Base-by-base conservation (phyloP, 495 filamentous ascomycete genomes). In the Xanthoparmelia taractica region DNA sequence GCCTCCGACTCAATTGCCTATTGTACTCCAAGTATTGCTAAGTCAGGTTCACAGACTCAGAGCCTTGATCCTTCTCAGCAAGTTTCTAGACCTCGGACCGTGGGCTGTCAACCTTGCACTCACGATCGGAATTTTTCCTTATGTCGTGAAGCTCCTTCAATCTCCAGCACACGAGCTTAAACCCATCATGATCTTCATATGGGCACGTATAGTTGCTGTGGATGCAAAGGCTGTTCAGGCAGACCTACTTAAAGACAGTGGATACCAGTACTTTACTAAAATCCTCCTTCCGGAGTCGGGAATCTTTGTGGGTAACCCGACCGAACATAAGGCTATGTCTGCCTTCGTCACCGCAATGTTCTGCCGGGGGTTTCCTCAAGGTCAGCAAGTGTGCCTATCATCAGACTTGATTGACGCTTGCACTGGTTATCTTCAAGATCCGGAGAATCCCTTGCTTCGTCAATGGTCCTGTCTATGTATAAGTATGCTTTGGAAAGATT, bases 151-250 rank as follows among this genome's bases (percentile, higher is more conserved):
- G 72, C 79, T 99, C 41, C 79, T 99, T 31, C 95, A 97, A 70
- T 97, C 95, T 11, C 92, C 93, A 55, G 94, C 94, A 0, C 82
- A 90, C 55, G 94, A 99, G 72, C 77, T 99, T 57, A 97, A 97
- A 70, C 92, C 94, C 1, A 92, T 97, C 33, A 97, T 99, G 93
- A 92, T 99, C 25, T 99, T 97, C 75, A 99, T 99, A 65, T 99
- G 94, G 94, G 91, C 95, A 15, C 84, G 94, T 58, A 92, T 99
- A 43, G 85, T 99, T 66, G 94, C 94, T 45, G 95, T 99, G 25
- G 94, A 97, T 67, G 84, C 59, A 18, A 41, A 61, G 57, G 88
- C 88, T 13, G 96, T 94, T 69, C 94, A 99, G 72, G 82, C 84
- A 45, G 94, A 97, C 72, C 77, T 99, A 4, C 80, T 99, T 61